phyloP scores from a whole-genome alignment of 208 protist species.

The Trypanosoma grayi region DNA sequence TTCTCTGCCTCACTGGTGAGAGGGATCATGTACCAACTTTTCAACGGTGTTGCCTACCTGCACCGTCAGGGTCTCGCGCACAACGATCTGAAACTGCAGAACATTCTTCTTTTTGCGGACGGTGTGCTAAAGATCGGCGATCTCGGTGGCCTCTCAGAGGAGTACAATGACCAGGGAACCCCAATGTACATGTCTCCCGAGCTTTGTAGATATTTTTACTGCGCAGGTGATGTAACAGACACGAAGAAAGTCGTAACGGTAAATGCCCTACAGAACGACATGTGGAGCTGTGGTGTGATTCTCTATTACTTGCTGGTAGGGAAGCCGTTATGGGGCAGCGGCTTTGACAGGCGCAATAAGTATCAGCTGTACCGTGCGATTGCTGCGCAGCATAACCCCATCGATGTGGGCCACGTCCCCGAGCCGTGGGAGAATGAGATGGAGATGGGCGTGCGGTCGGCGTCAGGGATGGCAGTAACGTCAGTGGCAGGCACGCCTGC shows the following conservation, averaged over 20 bases:
- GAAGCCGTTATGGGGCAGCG: constrained; percentile 13
- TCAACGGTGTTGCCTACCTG: constrained; percentile 70
- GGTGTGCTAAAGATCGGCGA: constrained; percentile 74
- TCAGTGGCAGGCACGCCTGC: background rate
- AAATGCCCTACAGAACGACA: constrained; percentile 54
- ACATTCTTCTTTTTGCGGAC: constrained; percentile 76
- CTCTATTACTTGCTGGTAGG: constrained; percentile 80
- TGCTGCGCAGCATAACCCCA: constrained; percentile 33
- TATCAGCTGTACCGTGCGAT: constrained; percentile 78
- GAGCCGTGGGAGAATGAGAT: constrained; percentile 16
- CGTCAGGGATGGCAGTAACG: background rate
- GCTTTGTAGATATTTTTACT: constrained; percentile 70
- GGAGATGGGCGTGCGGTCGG: background rate
- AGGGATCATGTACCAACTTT: constrained; percentile 72
- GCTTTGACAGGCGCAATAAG: constrained; percentile 14
- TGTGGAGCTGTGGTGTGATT: constrained; percentile 80
- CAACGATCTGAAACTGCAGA: constrained; percentile 86
- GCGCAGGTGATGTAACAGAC: constrained; percentile 12
- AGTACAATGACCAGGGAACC: constrained; percentile 75
- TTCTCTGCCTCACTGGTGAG: constrained; percentile 64
- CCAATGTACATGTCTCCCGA: constrained; percentile 89
- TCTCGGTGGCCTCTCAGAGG: constrained; percentile 51
- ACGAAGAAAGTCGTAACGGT: constrained; percentile 7
- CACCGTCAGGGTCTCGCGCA: constrained; percentile 74
- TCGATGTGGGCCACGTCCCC: constrained; percentile 46